phyloP scores from a whole-genome alignment of 371 early-diverging fungal genomes.

The Actinomortierella ambigua region DNA sequence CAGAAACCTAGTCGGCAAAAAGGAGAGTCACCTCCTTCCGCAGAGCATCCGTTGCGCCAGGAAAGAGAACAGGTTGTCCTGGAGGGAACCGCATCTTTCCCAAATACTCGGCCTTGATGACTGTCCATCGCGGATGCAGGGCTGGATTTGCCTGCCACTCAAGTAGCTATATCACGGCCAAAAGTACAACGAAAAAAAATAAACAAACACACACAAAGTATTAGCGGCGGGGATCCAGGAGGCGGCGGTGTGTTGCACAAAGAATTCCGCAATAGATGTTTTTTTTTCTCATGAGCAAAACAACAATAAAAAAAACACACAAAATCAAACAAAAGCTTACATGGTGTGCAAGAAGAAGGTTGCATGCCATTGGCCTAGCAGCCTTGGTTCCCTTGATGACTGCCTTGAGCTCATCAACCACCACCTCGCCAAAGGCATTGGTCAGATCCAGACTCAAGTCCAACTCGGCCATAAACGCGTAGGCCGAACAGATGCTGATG shows the following conservation, averaged over 20 bases:
- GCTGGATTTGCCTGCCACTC: conserved; percentile 33
- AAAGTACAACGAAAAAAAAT: not conserved
- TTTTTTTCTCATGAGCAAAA: not conserved
- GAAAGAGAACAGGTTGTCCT: conserved; percentile 41
- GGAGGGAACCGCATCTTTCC: conserved; percentile 44
- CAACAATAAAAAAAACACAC: not conserved
- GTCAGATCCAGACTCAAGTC: conserved; percentile 32
- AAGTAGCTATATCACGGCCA: conserved; percentile 10
- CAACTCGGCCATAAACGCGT: conserved; percentile 36
- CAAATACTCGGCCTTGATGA: conserved; percentile 36
- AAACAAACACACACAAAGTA: not conserved
- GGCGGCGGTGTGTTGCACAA: too few relatives aligned
- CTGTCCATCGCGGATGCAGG: conserved; percentile 39
- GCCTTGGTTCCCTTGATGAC: conserved; percentile 16
- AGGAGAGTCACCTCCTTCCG: conserved; percentile 24
- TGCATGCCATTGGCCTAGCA: conserved; percentile 14
- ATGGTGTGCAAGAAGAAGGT: conserved; percentile 39
- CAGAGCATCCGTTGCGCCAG: conserved; percentile 27
- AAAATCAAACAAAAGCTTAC: conserved; percentile 17
- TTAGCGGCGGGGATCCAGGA: too few relatives aligned
- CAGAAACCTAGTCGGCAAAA: conserved; percentile 20
- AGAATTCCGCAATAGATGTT: not conserved
- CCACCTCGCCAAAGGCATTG: conserved; percentile 41
- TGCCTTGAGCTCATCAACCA: conserved; percentile 32
- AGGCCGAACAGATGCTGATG: conserved; percentile 37